Base-by-base conservation (phyloP, 108 stramenopile species). In the Nitzschia sp. region DNA sequence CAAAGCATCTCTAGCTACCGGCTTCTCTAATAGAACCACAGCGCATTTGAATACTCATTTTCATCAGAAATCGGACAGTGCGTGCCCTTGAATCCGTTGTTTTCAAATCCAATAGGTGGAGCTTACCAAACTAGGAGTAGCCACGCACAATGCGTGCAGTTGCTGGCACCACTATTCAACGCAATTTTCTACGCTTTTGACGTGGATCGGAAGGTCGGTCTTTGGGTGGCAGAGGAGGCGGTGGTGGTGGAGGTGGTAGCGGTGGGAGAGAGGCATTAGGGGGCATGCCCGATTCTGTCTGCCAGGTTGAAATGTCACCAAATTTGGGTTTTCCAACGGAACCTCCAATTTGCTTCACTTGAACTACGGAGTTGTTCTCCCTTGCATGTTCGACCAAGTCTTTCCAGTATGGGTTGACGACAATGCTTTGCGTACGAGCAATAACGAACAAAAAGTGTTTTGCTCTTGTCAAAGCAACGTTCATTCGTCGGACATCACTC, bases 381-480 rank as follows among this genome's bases (percentile, higher is more conserved):
- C 77, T 53, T 21, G 89, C 89, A 70, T 90, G 87, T 11, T 84
- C 65, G 15, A 94, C 87, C 8, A 94, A 79, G 61, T 90, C 86
- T 65, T 79, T 70, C 93, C 93, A 94, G 61, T 92, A 92, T 21
- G 93, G 90, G 70, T 94, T 94, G 24, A 92, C 87, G 6, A 78
- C 62, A 70, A 94, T 90, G 0, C 80, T 83, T 60, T 81, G 58
- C 55, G 86, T 88, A 11, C 86, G 71, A 10, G 90, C 90, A 65
- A 94, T 88, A n/a, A 94, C 79, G 65, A 94, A 89, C 14, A 94
- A 64, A 59, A 91, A 89, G 54, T 87, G 68, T 50, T 92, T 93
- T 20, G 98, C 97, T n/a, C 99, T 86, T 12, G 99, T 99, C 71
- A 99, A 76, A 19, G 97, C 98, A 1, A 99, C 99, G 67, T 99